Evolutionary conservation across 2,329 filamentous ascomycete species (phyloP), one percentile per base, ranked within the genome.

Genomic region (Sporothrix schenckii): DNA sequence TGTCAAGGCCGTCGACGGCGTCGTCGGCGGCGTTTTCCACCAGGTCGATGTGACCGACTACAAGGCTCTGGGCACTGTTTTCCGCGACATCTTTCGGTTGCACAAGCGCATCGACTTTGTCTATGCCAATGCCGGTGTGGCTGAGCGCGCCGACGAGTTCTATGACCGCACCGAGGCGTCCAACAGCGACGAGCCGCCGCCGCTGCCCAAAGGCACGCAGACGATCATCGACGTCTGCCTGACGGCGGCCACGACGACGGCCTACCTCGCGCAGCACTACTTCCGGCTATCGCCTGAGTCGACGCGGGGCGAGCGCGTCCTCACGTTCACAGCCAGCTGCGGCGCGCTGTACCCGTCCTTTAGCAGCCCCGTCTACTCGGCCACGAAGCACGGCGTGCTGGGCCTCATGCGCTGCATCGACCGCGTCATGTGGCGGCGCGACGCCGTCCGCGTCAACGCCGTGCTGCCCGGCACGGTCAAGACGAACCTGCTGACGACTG

Each of bases 191-290:
- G 53, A 58, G 34, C 68, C 54, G 24, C 69, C 54, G 50, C 56
- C 66, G 30, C 66, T 70, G 60, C 56, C 63, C 41, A 53, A 16
- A 14, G 44, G 44, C 58, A 63, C 60, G 2, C 47, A 24, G 21
- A 52, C 21, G 11, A 75, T 70, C 30, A 72, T 79, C 58, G 76
- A 78, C 66, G 74, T 79, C 68, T 77, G 81, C 71, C 72, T 81
- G 19, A 81, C 80, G 50, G 77, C 78, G 0, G 79, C 80, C 5
- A 73, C 81, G 9, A 78, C 77, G 27, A 80, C 80, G 16, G 77
- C 76, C 7, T 80, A 82, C 70, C 78, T 82, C 4, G 81, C 81
- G 2, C 74, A 79, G 60, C 80, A 83, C 72, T 83, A 82, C 72
- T 82, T 83, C 73, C 75, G 78, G 34, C 70, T 75, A 19, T 77